Percentiles rank a stretch among this genome's conserved stretches.
Evolutionary conservation across 441 rosid genomes (phyloP).

Genomic region (Populus hybrid): DNA sequence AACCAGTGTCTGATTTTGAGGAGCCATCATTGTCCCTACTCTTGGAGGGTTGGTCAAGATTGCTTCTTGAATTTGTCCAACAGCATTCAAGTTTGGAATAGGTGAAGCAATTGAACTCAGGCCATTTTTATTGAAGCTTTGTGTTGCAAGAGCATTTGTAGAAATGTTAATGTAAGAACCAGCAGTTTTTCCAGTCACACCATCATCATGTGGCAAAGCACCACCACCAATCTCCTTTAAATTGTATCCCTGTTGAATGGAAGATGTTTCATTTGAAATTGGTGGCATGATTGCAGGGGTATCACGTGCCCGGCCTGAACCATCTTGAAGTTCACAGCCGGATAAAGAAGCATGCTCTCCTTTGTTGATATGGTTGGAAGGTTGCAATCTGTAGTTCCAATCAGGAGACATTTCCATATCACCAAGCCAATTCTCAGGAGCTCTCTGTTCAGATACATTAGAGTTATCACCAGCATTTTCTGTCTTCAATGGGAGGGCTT

Average conservation of each 20-base stretch:
- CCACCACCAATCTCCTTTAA: slow-evolving; percentile 27
- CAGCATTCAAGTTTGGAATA: slow-evolving; percentile 38
- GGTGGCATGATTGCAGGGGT: slow-evolving; percentile 30
- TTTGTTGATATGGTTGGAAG: slow-evolving; percentile 38
- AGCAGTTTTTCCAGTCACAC: slow-evolving; percentile 28
- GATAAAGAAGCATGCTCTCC: slow-evolving; percentile 35
- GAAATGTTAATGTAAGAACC: slow-evolving; percentile 32
- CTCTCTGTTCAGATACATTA: slow-evolving; percentile 36
- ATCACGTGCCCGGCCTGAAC: slow-evolving; percentile 30
- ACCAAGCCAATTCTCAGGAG: slow-evolving; percentile 50
- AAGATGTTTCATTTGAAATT: slow-evolving; percentile 27
- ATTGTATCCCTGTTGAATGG: slow-evolving; percentile 33
- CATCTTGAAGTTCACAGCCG: slow-evolving; percentile 31
- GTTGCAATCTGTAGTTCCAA: slow-evolving; percentile 58
- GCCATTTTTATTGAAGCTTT: slow-evolving; percentile 43
- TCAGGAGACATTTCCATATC: slow-evolving; percentile 93
- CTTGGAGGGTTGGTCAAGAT: slow-evolving; percentile 30
- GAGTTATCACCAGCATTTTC: slow-evolving; percentile 30
- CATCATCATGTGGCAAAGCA: slow-evolving; percentile 30
- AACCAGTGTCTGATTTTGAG: slow-evolving; percentile 34
- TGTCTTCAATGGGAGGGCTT: slow-evolving; percentile 28
- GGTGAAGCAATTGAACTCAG: slow-evolving; percentile 38
- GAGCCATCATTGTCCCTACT: slow-evolving; percentile 31
- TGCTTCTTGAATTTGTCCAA: slow-evolving; percentile 45
- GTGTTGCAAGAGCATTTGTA: slow-evolving; percentile 27